A percentile compares a stretch with the other conserved stretches of the same genome.
Conservation (phyloP, 129 eudicot genomes). For the Chrysanthemum lavandulifolium region DNA sequence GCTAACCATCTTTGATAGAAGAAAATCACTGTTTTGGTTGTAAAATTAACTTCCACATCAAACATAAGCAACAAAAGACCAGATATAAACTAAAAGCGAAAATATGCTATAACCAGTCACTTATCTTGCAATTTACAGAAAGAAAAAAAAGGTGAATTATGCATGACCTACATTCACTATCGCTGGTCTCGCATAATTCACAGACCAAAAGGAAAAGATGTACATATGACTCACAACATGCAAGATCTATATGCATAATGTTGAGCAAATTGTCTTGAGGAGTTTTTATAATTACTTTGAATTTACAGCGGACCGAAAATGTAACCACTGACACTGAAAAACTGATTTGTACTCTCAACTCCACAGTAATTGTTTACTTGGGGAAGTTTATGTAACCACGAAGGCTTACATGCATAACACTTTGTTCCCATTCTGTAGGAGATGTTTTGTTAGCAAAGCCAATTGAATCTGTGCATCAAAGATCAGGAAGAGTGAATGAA, state of each 20-base stretch:
- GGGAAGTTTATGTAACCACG: not conserved
- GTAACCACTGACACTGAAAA: not conserved
- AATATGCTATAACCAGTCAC: too few species aligned
- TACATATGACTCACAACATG: too few species aligned
- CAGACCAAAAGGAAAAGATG: too few species aligned
- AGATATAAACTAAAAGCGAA: too few species aligned
- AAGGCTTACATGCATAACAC: not conserved
- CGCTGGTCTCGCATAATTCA: too few species aligned
- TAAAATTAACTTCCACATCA: too few species aligned
- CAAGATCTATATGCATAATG: not conserved
- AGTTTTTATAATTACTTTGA: not conserved
- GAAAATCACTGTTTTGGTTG: too few species aligned
- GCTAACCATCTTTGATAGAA: too few species aligned
- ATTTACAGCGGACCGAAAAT: conserved; percentile 18
- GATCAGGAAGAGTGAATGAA: not conserved
- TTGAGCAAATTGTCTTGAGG: conserved; percentile 2
- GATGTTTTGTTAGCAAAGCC: conserved; percentile 14
- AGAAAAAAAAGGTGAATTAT: too few species aligned
- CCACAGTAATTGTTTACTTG: not conserved
- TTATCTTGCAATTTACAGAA: too few species aligned
- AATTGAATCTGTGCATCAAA: not conserved
- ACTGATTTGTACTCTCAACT: conserved; percentile 1
- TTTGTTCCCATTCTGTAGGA: not conserved
- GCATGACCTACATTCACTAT: too few species aligned
- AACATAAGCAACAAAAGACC: too few species aligned